These are phyloP conservation scores for Jaltomata sinuosa DNA, from an alignment of 257 asterid genomes.

Conservation along the genomic window DNA sequence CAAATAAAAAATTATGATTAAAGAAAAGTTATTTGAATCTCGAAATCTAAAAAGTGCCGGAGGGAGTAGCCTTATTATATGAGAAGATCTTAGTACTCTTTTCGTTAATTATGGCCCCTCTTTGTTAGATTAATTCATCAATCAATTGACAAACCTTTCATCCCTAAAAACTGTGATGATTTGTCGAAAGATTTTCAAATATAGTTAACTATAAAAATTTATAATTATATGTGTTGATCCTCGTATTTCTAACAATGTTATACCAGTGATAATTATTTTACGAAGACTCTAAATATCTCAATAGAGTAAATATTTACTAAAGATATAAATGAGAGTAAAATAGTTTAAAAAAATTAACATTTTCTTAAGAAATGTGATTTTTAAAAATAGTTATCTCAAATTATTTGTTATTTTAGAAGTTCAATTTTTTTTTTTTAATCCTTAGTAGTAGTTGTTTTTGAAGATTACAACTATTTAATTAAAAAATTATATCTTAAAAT, in stretches of 20 bases:
- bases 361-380: too few species aligned
- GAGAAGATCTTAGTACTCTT: neutral
- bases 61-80: too few species aligned
- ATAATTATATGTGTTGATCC: neutral
- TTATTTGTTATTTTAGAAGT: neutral
- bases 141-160: neutral
- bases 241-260: too few species aligned
- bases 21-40: too few species aligned
- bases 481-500: neutral
- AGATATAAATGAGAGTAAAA: too few species aligned
- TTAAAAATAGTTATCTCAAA: neutral
- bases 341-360: too few species aligned
- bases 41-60: too few species aligned
- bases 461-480: neutral
- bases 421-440: fast-evolving
- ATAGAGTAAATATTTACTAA: too few species aligned
- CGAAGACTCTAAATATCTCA: too few species aligned
- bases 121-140: neutral
- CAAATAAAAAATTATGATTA: too few species aligned
- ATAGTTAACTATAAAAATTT: neutral
- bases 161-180: neutral
- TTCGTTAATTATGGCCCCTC: neutral
- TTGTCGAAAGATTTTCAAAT: neutral
- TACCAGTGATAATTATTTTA: too few species aligned
- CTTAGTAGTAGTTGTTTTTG: neutral